Evolutionary conservation across 176 grass and related monocot species (phyloP).

Genomic region (Cenchrus fungigraminus): DNA sequence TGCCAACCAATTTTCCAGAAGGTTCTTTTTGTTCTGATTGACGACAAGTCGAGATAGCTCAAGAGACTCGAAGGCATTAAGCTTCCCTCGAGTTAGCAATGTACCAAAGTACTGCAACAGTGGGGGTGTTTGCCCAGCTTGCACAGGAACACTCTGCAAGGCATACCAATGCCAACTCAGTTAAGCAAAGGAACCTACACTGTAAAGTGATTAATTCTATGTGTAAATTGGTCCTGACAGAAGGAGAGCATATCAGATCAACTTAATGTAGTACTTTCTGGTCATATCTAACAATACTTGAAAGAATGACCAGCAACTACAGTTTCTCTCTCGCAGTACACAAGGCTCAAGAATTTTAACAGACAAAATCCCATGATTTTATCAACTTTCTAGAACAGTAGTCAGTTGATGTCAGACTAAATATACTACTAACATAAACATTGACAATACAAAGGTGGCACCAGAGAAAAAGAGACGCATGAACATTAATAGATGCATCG

Average conservation of each 20-base stretch:
- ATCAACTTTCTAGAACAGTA: slow-evolving; percentile 56
- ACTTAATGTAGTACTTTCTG: neutral
- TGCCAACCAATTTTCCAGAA: slow-evolving; percentile 94
- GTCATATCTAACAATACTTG: neutral
- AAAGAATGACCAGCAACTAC: neutral
- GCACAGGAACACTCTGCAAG: slow-evolving; percentile 92
- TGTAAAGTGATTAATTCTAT: neutral
- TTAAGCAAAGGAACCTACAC: neutral
- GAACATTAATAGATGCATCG: slow-evolving; percentile 19
- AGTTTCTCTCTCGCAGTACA: neutral
- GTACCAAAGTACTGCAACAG: slow-evolving; percentile 85
- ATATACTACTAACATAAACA: neutral
- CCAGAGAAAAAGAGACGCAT: neutral
- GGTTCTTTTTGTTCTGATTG: slow-evolving; percentile 99
- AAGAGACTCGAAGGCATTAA: slow-evolving; percentile 89
- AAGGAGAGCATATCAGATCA: neutral
- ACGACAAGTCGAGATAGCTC: slow-evolving; percentile 95
- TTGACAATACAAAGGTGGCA: neutral
- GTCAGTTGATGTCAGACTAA: neutral
- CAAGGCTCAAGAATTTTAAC: neutral
- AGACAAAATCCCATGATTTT: slow-evolving; percentile 45
- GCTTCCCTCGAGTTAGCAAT: slow-evolving; percentile 79
- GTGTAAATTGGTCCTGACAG: neutral
- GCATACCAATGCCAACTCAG: neutral
- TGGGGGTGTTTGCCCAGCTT: slow-evolving; percentile 94